Base-by-base conservation (phyloP, 345 rosid genomes). In the Populus nigra region DNA sequence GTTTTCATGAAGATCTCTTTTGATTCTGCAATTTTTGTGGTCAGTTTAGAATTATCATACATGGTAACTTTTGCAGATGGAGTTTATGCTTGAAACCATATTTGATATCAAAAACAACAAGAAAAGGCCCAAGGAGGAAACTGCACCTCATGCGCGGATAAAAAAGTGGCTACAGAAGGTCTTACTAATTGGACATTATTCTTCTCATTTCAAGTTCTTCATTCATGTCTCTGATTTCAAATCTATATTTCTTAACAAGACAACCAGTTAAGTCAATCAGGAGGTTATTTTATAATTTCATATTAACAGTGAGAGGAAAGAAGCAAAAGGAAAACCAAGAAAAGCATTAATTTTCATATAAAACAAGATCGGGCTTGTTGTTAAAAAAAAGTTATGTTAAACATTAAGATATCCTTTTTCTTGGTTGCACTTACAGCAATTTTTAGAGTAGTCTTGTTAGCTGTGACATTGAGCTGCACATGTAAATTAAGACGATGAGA, bases 161-260 rank as follows among this genome's bases (percentile, higher is more conserved):
- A 93, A 92, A 84, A 95, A 92, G 82, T 95, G 99, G 99, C 87
- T 95, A 66, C 98, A 92, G 73, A 95, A 95, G 92, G 99, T 95
- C 72, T 72, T 77, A 69, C 70, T 62, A 25, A 39, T 31, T 16
- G 3, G 23, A 25, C 0, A 57, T 35, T 29, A 20, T 62, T 73
- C 27, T 8, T 73, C 20, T 66, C 65, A 11, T 66, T 66, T 55
- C 65, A 16, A 3, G 27, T 23, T 23, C 43, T 65, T 18, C 23
- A 8, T 13, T 43, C n/a, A 23, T 8, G 13, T 13, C 20, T 45
- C 61, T 73, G 25, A 73, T 65, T 76, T 57, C 16, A 12, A 49
- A 45, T 10, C 22, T 75, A 29, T 25, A 27, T 25, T 29, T 25
- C 10, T 35, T 25, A 29, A 5, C 5, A 7, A 7, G 57, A 36